Evolutionary conservation across 2,329 filamentous ascomycete genomes (phyloP).

Genomic region (Diplodia scrobiculata): DNA sequence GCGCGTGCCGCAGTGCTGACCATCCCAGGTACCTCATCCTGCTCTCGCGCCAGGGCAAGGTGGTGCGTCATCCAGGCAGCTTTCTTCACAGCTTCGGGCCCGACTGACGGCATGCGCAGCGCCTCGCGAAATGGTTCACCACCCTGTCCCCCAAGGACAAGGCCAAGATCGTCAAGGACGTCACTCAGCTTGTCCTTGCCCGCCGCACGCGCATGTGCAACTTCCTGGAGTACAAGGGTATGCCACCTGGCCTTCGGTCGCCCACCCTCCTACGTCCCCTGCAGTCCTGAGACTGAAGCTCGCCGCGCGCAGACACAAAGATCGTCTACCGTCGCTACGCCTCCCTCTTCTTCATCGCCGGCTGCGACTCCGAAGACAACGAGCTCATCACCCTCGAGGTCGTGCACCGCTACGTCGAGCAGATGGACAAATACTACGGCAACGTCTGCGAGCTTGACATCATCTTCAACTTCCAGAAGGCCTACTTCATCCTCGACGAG

Average conservation of each 20-base stretch:
- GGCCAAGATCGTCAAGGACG: conserved; percentile 99
- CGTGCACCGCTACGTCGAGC: conserved; percentile 98
- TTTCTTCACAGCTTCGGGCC: conserved; percentile 38
- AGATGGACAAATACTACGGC: conserved; percentile 99
- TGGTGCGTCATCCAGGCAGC: conserved; percentile 66
- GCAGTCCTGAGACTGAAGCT: conserved; percentile 34
- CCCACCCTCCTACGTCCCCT: conserved; percentile 27
- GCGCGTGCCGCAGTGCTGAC: not conserved
- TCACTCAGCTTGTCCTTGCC: conserved; percentile 94
- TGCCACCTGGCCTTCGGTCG: conserved; percentile 17
- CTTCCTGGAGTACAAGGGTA: conserved; percentile 99
- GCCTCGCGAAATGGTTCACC: conserved; percentile 98
- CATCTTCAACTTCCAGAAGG: conserved; percentile 99
- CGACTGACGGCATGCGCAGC: conserved; percentile 57
- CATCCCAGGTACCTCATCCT: conserved; percentile 84
- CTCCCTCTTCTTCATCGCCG: conserved; percentile 98
- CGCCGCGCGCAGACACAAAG: conserved; percentile 73
- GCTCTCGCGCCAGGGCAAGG: conserved; percentile 97
- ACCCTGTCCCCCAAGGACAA: conserved; percentile 97
- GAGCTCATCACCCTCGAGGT: conserved; percentile 98
- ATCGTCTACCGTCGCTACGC: conserved; percentile 98
- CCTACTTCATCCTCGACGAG: conserved; percentile 98
- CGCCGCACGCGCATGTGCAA: conserved; percentile 99
- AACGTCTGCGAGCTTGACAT: conserved; percentile 99
- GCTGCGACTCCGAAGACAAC: conserved; percentile 95